Percentiles rank a stretch among this genome's conserved stretches.
These are phyloP conservation scores for Neurospora cerealis DNA, from an alignment of 495 filamentous ascomycete species.

Conservation along the genomic window DNA sequence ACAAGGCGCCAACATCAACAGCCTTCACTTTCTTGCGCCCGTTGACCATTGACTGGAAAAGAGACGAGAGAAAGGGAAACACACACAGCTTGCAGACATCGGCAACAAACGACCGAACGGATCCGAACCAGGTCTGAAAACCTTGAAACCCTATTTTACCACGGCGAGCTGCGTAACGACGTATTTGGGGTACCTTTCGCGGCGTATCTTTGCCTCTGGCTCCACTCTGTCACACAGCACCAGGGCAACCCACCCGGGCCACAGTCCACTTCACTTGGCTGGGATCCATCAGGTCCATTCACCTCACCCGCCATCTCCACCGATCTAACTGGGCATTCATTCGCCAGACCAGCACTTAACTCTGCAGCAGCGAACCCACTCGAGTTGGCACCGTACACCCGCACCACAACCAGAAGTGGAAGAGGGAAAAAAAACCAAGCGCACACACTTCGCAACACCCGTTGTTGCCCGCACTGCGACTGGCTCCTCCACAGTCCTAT, in stretches of 20 bases:
- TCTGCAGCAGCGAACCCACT: not conserved
- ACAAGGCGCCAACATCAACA: not conserved
- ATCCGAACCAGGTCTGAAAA: not conserved
- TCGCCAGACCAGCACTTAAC: not conserved
- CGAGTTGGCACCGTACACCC: not conserved
- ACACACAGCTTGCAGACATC: not conserved
- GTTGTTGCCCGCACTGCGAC: not conserved
- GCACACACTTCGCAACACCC: not conserved
- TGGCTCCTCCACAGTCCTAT: not conserved
- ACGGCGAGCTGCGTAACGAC: not conserved
- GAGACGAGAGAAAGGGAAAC: not conserved
- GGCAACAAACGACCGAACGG: not conserved
- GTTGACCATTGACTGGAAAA: not conserved
- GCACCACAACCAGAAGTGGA: not conserved
- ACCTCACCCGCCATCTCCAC: not conserved
- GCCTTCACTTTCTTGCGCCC: not conserved
- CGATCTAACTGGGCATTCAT: not conserved
- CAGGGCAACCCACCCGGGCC: not conserved
- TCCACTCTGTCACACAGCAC: not conserved
- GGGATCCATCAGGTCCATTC: not conserved
- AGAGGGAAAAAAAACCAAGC: not conserved
- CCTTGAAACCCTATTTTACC: not conserved
- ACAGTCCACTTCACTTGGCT: not conserved
- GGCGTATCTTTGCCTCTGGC: not conserved
- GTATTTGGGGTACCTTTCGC: not conserved